Evolutionary conservation across 208 protist species (phyloP), one percentile per base, ranked within the genome.

Genomic region (Wallacemonas sp.): DNA sequence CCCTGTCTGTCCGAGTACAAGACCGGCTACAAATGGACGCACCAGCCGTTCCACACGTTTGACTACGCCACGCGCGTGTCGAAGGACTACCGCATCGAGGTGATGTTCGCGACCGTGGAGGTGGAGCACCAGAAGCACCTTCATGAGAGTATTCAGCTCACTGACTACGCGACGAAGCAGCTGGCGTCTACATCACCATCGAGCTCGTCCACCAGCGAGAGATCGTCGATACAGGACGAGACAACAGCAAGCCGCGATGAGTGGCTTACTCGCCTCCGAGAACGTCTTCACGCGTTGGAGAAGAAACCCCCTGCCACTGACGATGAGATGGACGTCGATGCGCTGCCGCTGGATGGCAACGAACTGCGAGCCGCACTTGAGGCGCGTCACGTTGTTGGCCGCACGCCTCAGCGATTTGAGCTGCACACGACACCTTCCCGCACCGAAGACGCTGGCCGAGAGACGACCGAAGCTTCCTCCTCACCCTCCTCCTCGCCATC

Each of bases 1-100:
- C 88, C 88, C 6, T 94, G 84, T 62, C 66, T 94, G n/a, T 64
- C 66, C 30, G 84, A 92, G 31, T 96, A 94, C 65, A 82, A 79
- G 60, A 88, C 95, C 66, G 91, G 91, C 22, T 94, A 95, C 72
- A 93, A 92, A 53, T 75, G 77, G 60, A 89, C 79, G 28, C 86
- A 94, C 58, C 85, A 94, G 68, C 86, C 91, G 0, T 94, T 94
- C 54, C 88, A 93, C 76, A 51, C 82, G 11, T 94, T 95, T 66
- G 87, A 96, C 66, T 93, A 95, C 79, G 85, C 74, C 44, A 94
- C 85, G 31, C 86, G 88, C 39, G 74, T 95, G 19, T 94, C 91
- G 21, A 93, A 91, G 66, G 91, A 96, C 72, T 96, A 96, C 77
- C 86, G 89, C 24, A 88, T 96, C 46, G 91, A 96, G 70, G 80